Percentiles rank a stretch among this genome's conserved stretches.
Conservation (phyloP, 2,329 filamentous ascomycete genomes). For the Penicillium olsonii region DNA sequence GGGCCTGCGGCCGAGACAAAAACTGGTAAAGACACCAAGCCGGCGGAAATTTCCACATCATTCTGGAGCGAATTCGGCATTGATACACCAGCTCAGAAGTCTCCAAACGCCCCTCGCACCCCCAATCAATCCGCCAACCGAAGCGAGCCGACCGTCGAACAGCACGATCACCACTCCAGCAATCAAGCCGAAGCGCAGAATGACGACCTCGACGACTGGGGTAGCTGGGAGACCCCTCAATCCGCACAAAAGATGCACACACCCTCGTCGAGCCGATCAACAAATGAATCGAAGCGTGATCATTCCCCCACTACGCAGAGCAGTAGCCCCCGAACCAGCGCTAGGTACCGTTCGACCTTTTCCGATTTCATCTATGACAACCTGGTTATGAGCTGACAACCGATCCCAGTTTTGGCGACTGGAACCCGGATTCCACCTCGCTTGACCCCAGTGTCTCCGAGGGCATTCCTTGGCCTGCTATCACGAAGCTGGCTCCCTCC, state of each 20-base stretch:
- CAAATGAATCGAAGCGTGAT: constrained; percentile 51
- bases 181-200: constrained; percentile 27
- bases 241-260: constrained; percentile 40
- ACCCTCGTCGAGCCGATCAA: constrained; percentile 51
- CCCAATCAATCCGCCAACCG: constrained; percentile 19
- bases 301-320: constrained; percentile 47
- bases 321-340: constrained; percentile 56
- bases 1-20: constrained; percentile 32
- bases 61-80: constrained; percentile 56
- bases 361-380: constrained; percentile 28
- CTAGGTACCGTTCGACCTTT: constrained; percentile 48
- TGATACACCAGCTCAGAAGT: constrained; percentile 48
- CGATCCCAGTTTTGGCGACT: constrained; percentile 40
- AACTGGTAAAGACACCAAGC: constrained; percentile 45
- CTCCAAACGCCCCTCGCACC: constrained; percentile 33
- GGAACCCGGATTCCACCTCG: constrained; percentile 31
- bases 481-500: constrained; percentile 71
- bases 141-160: constrained; percentile 32
- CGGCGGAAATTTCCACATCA: constrained; percentile 45
- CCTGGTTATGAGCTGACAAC: constrained; percentile 32
- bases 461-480: constrained; percentile 64
- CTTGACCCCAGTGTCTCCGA: constrained; percentile 39
- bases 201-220: constrained; percentile 56
- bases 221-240: constrained; percentile 57
- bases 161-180: constrained; percentile 33